These are phyloP conservation scores for Capronia americana DNA, from an alignment of 2,329 filamentous ascomycete species.

Conservation along the genomic window DNA sequence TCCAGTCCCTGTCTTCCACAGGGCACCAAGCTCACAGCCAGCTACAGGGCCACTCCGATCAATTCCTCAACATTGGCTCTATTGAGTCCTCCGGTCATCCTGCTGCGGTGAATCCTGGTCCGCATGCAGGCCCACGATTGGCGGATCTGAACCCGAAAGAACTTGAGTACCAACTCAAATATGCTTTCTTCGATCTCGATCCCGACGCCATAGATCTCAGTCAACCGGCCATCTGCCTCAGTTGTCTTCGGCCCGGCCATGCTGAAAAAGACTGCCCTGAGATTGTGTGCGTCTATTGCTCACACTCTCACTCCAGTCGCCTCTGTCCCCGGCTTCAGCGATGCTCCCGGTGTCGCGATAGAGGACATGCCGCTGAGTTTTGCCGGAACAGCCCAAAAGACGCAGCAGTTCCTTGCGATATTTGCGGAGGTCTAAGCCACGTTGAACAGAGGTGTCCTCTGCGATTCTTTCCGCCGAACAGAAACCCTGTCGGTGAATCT, in stretches of 20 bases:
- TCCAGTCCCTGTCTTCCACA: slow-evolving; percentile 10
- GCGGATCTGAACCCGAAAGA: slow-evolving; percentile 49
- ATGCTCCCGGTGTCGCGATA: slow-evolving; percentile 65
- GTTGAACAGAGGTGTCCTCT: slow-evolving; percentile 65
- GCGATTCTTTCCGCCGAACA: slow-evolving; percentile 53
- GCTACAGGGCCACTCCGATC: slow-evolving; percentile 24
- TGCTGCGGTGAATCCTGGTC: background rate
- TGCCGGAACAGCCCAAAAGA: slow-evolving; percentile 67
- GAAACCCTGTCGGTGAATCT: slow-evolving; percentile 37
- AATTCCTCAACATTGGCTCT: background rate
- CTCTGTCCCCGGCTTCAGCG: slow-evolving; percentile 51
- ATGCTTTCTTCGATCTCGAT: slow-evolving; percentile 49
- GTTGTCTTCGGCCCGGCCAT: slow-evolving; percentile 53
- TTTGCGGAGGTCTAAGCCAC: slow-evolving; percentile 65
- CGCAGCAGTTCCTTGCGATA: slow-evolving; percentile 65
- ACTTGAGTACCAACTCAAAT: slow-evolving; percentile 49
- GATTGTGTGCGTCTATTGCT: slow-evolving; percentile 53
- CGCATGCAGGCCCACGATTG: slow-evolving; percentile 34
- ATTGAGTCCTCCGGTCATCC: background rate
- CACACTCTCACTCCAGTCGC: slow-evolving; percentile 48
- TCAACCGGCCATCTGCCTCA: slow-evolving; percentile 50
- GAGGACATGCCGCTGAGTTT: slow-evolving; percentile 61
- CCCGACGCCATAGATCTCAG: slow-evolving; percentile 50
- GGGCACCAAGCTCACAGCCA: slow-evolving; percentile 24
- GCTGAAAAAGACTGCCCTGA: slow-evolving; percentile 51